Conservation (phyloP, 495 filamentous ascomycete genomes). For the Annulohypoxylon maeteangense region DNA sequence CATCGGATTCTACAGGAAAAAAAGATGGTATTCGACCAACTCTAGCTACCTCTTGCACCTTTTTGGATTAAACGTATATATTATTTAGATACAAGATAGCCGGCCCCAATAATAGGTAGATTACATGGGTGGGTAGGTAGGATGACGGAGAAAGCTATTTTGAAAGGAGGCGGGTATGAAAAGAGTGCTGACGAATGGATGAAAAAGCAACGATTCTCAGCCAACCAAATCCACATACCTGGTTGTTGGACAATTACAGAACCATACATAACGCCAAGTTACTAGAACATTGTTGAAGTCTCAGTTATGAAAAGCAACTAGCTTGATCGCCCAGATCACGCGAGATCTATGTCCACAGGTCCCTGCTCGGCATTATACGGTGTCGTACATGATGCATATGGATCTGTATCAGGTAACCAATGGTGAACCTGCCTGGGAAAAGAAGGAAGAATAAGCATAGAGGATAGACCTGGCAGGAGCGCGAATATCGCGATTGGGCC, state of each 20-base stretch:
- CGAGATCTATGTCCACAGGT: slow-evolving; percentile 23
- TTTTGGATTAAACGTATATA: neutral
- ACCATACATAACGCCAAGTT: slow-evolving; percentile 33
- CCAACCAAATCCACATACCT: slow-evolving; percentile 25
- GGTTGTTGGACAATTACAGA: slow-evolving; percentile 29
- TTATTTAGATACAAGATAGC: neutral
- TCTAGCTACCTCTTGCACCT: neutral
- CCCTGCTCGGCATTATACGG: slow-evolving; percentile 37
- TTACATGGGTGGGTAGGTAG: too few species aligned
- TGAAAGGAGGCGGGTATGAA: slow-evolving; percentile 7
- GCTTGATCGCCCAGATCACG: slow-evolving; percentile 1
- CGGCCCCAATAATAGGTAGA: neutral
- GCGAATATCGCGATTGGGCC: slow-evolving; percentile 40
- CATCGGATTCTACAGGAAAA: neutral
- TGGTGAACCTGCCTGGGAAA: slow-evolving; percentile 20
- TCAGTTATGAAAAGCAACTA: slow-evolving; percentile 42
- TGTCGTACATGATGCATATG: slow-evolving; percentile 37
- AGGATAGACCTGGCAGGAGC: slow-evolving; percentile 31
- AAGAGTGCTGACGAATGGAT: neutral
- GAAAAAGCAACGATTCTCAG: slow-evolving; percentile 23
- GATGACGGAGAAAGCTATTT: neutral
- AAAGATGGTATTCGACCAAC: neutral
- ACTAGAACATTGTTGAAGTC: slow-evolving; percentile 23
- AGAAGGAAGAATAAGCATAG: slow-evolving; percentile 34
- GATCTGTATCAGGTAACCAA: slow-evolving; percentile 34